A percentile compares a stretch with the other conserved stretches of the same genome.
These are phyloP conservation scores for Ascochyta pisi DNA, from an alignment of 2,329 filamentous ascomycete genomes.

Conservation along the genomic window DNA sequence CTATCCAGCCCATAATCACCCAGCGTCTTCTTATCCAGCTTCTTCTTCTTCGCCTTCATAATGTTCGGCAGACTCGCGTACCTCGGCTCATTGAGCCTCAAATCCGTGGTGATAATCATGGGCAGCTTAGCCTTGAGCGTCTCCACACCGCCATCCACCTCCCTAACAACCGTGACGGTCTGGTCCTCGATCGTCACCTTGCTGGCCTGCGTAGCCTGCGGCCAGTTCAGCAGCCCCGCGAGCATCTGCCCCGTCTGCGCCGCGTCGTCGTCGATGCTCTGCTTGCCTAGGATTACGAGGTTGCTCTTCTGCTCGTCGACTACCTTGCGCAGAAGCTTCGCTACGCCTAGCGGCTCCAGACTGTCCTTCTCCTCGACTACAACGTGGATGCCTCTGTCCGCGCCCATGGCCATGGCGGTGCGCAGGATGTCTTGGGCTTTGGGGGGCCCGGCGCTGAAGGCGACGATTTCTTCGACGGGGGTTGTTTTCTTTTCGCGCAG, in stretches of 20 bases:
- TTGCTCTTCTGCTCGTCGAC: constrained; percentile 87
- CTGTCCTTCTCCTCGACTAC: constrained; percentile 66
- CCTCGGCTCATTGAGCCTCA: constrained; percentile 91
- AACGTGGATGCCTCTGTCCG: constrained; percentile 88
- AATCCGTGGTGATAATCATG: constrained; percentile 92
- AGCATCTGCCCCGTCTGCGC: constrained; percentile 98
- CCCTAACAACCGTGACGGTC: constrained; percentile 77
- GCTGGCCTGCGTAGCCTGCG: constrained; percentile 92
- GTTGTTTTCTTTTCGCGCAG: constrained; percentile 79
- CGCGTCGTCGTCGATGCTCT: constrained; percentile 96
- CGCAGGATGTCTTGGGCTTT: constrained; percentile 90
- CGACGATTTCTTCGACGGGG: constrained; percentile 84
- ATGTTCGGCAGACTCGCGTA: constrained; percentile 97
- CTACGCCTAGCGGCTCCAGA: constrained; percentile 88
- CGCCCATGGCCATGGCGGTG: constrained; percentile 98
- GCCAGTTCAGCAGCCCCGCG: constrained; percentile 87
- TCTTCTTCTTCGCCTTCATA: constrained; percentile 99
- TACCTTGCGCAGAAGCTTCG: constrained; percentile 82
- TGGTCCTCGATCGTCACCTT: constrained; percentile 80
- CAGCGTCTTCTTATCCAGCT: constrained; percentile 88
- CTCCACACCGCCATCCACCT: constrained; percentile 95
- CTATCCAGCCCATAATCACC: constrained; percentile 76
- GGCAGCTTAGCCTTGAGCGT: constrained; percentile 85
- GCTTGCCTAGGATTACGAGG: constrained; percentile 92
- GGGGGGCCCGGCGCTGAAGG: constrained; percentile 83